phyloP scores from a whole-genome alignment of 129 eudicot genomes.

The Helianthus tuberosus region DNA sequence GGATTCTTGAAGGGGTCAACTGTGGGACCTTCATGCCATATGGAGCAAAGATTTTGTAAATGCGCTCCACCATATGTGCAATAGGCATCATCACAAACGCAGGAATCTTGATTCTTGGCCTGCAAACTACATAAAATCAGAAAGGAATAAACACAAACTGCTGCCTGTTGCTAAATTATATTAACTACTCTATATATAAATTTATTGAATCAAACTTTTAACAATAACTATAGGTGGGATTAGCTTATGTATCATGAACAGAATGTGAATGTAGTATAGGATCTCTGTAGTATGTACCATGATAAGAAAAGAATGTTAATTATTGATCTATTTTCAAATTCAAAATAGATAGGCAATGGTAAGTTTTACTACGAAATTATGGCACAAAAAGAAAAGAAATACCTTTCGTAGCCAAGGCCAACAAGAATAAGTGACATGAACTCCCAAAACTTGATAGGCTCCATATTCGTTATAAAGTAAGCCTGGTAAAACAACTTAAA shows the following conservation, averaged over 20 bases:
- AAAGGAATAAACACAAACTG: conserved; percentile 56
- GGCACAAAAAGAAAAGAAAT: conserved; percentile 29
- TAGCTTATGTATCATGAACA: conserved; percentile 5
- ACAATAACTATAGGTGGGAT: background rate
- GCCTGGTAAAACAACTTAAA: conserved; percentile 61
- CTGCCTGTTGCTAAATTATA: conserved; percentile 29
- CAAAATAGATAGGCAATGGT: background rate
- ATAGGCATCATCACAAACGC: conserved; percentile 84
- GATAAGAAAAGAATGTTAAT: background rate
- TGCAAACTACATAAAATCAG: conserved; percentile 80
- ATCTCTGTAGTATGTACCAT: background rate
- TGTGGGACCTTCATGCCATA: conserved; percentile 97
- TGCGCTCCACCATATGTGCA: conserved; percentile 74
- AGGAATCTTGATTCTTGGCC: conserved; percentile 93
- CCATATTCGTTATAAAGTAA: conserved; percentile 94
- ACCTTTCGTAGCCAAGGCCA: conserved; percentile 98
- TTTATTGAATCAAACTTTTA: background rate
- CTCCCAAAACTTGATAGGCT: conserved; percentile 96
- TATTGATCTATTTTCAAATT: background rate
- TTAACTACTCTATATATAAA: background rate
- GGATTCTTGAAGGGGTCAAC: conserved; percentile 93
- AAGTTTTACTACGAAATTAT: background rate
- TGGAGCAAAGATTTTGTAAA: conserved; percentile 70
- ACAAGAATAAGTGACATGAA: conserved; percentile 81
- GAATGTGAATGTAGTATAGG: background rate